Evolutionary conservation across 768 basidiomycete species (phyloP), one percentile per base, ranked within the genome.

Genomic region (Kwoniella bestiolae): DNA sequence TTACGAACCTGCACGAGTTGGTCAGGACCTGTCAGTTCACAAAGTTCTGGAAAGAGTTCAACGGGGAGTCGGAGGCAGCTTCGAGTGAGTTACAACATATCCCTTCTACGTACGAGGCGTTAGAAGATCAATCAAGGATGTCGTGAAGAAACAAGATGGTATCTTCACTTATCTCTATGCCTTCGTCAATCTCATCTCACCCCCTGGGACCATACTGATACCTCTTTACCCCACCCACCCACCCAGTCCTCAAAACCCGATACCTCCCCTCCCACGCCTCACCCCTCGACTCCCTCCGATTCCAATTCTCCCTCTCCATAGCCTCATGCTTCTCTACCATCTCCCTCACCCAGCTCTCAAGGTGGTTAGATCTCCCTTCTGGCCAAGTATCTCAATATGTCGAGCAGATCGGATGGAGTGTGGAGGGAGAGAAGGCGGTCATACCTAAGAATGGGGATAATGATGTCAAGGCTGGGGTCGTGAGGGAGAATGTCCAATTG

Each of bases 381-480:
- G 52, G 14, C 2, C 75, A 80, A 34, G 60, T 75, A 23, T 49
- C 52, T 18, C 29, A 47, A n/a, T 82, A 77, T 66, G 65, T 70
- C 16, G 67, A 63, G 16, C 65, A 67, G 38, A 60, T 78, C 7
- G 77, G 78, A 46, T 82, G 81, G 81, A 72, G 56, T 32, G 68
- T 79, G 6, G 74, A 81, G 58, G 81, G 77, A n/a, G 78, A 79
- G 1, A 53, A 62, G 2, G 77, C 79, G 21, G 65, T 61, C 12
- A 68, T 81, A 31, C 76, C 77, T 25, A 71, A 71, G 56, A 82
- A 82, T 65, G 80, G 80, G 32, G 81, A 82, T 61, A 82, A 82
- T 66, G 77, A 80, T 62, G 81, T 82, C 47, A 81, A 82, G 70
- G 77, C 80, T 16, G 79, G 79, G 57, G 79, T 79, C 2, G 75